These are phyloP conservation scores for Lizanozyma gosingica DNA, from an alignment of 1,139 yeast species.

Conservation along the genomic window DNA sequence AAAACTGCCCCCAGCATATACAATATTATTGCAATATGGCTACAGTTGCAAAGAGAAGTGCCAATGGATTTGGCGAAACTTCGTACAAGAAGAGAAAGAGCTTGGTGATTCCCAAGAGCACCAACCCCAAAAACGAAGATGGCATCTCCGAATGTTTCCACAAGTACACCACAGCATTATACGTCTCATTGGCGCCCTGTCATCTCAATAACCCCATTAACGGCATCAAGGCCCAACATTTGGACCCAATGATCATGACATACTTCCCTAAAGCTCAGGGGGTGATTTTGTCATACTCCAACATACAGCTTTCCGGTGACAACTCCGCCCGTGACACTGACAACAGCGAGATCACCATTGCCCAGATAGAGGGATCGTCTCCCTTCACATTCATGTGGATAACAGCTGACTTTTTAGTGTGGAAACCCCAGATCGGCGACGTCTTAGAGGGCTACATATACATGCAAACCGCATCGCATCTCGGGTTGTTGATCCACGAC, in stretches of 20 bases:
- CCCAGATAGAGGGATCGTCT: slow-evolving; percentile 67
- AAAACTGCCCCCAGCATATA: too few relatives aligned
- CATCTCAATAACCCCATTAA: slow-evolving; percentile 58
- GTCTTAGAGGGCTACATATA: slow-evolving; percentile 76
- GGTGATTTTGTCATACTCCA: slow-evolving; percentile 71
- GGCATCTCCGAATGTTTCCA: slow-evolving; percentile 60
- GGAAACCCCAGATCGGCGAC: slow-evolving; percentile 88
- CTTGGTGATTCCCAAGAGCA: slow-evolving; percentile 16
- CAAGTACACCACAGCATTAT: slow-evolving; percentile 52
- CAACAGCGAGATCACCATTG: slow-evolving; percentile 27
- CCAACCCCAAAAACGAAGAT: slow-evolving; percentile 25
- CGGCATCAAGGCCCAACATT: slow-evolving; percentile 80
- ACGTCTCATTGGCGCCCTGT: slow-evolving; percentile 81
- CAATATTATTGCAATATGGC: background rate
- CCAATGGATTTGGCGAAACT: slow-evolving; percentile 4
- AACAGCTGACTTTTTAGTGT: slow-evolving; percentile 70
- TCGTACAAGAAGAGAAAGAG: slow-evolving; percentile 14
- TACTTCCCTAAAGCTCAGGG: slow-evolving; percentile 70
- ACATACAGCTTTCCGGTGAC: slow-evolving; percentile 35
- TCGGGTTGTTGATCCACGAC: slow-evolving; percentile 84
- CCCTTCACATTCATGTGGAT: slow-evolving; percentile 90
- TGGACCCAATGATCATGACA: slow-evolving; percentile 84
- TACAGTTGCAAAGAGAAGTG: background rate
- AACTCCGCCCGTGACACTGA: slow-evolving; percentile 25
- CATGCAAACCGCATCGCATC: slow-evolving; percentile 92